phyloP scores from a whole-genome alignment of 306 rosid genomes.

The Morella rubra region DNA sequence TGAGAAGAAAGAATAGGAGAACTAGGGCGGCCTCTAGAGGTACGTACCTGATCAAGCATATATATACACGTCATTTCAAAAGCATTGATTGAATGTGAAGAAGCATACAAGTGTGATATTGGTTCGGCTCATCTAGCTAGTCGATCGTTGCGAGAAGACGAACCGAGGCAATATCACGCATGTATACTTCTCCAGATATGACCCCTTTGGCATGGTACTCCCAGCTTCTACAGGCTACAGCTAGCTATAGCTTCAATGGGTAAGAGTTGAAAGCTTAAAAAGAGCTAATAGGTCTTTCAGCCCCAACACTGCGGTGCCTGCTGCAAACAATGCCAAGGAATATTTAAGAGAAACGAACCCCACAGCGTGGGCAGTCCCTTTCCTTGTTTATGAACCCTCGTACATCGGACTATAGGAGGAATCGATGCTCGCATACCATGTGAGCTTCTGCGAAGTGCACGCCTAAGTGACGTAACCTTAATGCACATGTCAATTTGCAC shows the following conservation, averaged over 20 bases:
- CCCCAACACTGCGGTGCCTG: too few species aligned
- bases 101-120: constrained; percentile 19
- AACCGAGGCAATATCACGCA: constrained; percentile 10
- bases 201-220: not conserved
- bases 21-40: not conserved
- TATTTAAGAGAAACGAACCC: too few species aligned
- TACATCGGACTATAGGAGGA: not conserved
- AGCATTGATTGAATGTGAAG: not conserved
- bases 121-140: not conserved
- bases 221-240: too few species aligned
- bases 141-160: not conserved
- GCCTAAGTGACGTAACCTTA: not conserved
- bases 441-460: not conserved
- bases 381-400: not conserved
- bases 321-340: too few species aligned
- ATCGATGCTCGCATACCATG: not conserved
- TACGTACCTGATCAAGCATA: not conserved
- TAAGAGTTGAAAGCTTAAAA: too few species aligned
- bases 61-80: not conserved
- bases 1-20: too few species aligned
- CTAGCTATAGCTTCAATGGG: too few species aligned
- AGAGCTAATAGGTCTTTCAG: too few species aligned
- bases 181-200: constrained; percentile 6
- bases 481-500: too few species aligned
- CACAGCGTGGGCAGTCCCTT: not conserved